Evolutionary conservation across 805 yeast species (phyloP).

Genomic region (Dipodascopsis uninucleata): DNA sequence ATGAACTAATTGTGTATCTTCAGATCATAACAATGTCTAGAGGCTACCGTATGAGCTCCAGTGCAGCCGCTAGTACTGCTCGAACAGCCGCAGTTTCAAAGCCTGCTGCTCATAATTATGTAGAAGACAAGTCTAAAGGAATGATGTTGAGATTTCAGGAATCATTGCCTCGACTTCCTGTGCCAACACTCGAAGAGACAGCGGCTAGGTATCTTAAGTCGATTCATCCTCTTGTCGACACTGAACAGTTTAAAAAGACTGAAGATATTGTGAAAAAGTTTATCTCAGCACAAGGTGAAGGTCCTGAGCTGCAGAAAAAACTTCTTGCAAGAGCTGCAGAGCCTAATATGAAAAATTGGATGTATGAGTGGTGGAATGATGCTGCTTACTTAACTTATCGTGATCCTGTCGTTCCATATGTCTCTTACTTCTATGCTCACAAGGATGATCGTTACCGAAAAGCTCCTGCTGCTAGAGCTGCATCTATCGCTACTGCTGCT

Average conservation of each 20-base stretch:
- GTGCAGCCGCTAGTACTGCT: slow-evolving; percentile 10
- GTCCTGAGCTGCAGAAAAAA: slow-evolving; percentile 65
- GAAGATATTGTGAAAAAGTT: slow-evolving; percentile 62
- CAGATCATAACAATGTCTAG: too few relatives aligned
- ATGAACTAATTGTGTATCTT: too few relatives aligned
- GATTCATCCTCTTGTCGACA: slow-evolving; percentile 60
- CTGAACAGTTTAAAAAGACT: slow-evolving; percentile 52
- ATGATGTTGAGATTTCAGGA: slow-evolving; percentile 69
- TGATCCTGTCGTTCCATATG: slow-evolving; percentile 93
- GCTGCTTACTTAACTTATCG: slow-evolving; percentile 86
- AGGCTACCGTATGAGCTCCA: slow-evolving; percentile 8
- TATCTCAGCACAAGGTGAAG: slow-evolving; percentile 55
- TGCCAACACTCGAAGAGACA: slow-evolving; percentile 74
- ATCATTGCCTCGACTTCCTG: slow-evolving; percentile 78
- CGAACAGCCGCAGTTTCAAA: slow-evolving; percentile 16
- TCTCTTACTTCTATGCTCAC: slow-evolving; percentile 84
- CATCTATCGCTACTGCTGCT: slow-evolving; percentile 65
- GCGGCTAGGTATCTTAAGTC: slow-evolving; percentile 65
- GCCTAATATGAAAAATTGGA: slow-evolving; percentile 73
- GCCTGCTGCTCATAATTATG: slow-evolving; percentile 24
- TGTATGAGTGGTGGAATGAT: slow-evolving; percentile 88
- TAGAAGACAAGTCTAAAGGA: slow-evolving; percentile 49
- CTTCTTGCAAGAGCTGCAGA: slow-evolving; percentile 54
- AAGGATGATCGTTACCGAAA: slow-evolving; percentile 50
- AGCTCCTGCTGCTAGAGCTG: slow-evolving; percentile 55